phyloP scores from a whole-genome alignment of 2,329 filamentous ascomycete species.

The Diaporthe australafricana region DNA sequence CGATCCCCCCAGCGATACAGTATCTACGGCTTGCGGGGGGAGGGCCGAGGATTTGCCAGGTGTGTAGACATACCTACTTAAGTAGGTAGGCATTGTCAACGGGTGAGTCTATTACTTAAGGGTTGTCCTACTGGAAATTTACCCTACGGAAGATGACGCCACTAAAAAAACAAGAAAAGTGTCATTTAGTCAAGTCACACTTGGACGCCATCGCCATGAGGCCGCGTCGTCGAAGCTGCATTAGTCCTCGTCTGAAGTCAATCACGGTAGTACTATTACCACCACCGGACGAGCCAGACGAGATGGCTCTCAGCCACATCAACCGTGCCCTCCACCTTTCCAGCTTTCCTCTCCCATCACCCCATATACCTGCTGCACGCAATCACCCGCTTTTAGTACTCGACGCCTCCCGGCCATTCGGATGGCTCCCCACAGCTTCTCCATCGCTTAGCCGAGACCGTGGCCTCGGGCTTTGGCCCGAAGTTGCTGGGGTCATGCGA shows the following conservation, averaged over 20 bases:
- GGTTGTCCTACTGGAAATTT: too few species aligned
- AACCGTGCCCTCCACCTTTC: neutral
- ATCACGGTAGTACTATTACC: neutral
- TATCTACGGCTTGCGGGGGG: neutral
- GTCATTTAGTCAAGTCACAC: too few species aligned
- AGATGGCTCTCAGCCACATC: slow-evolving; percentile 7
- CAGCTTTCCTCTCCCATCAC: neutral
- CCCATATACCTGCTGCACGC: slow-evolving; percentile 13
- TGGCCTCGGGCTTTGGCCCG: slow-evolving; percentile 18
- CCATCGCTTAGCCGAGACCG: slow-evolving; percentile 18
- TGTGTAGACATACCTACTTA: too few species aligned
- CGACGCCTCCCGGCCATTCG: neutral
- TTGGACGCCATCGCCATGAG: too few species aligned
- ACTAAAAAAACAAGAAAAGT: too few species aligned
- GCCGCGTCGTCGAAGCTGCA: neutral
- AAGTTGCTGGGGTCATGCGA: neutral
- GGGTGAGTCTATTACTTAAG: too few species aligned
- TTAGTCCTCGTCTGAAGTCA: neutral
- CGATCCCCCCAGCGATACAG: slow-evolving; percentile 1
- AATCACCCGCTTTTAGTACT: slow-evolving; percentile 12
- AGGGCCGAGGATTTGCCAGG: too few species aligned
- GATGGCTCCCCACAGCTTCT: neutral
- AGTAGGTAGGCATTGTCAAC: too few species aligned
- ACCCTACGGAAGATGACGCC: too few species aligned
- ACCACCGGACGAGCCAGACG: neutral